Base-by-base conservation (phyloP, 2,329 filamentous ascomycete genomes). In the Didymella keratinophila region DNA sequence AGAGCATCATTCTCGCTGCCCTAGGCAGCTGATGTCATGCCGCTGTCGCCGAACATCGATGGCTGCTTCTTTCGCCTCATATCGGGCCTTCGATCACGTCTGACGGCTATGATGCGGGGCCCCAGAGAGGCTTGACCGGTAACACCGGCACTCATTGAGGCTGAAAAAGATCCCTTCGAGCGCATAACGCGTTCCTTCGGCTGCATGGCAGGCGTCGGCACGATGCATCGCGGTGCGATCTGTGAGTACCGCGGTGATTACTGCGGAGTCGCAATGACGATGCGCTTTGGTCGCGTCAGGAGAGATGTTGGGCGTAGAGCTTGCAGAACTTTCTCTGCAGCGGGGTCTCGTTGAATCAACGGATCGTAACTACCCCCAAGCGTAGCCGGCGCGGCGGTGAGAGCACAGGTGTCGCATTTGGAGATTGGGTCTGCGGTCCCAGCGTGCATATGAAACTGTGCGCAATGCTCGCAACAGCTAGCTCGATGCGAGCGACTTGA, bases 71-170 rank as follows among this genome's bases (percentile, higher is more conserved):
- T 42, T 59, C 54, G 64, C 61, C 54, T 62, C 55, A 54, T 56
- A 50, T 66, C 64, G 67, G 60, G 52, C 63, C 58, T 63, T 66
- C 32, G 55, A 55, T 46, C 53, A 58, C 52, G 51, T 59, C 42
- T 62, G 60, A 53, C 47, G 56, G 52, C 27, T 46, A 20, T 34
- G 43, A 52, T 68, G 67, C 67, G 67, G 67, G 67, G 66, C 67
- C 66, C 67, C 67, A 64, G 62, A 67, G 58, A 64, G 67, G 61
- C 58, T 64, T 64, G 58, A 62, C 50, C 48, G 59, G 60, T 51
- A 39, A 53, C 49, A 36, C 37, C 37, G 34, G 39, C 46, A 39
- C 20, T 55, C 34, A 25, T 20, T 52, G 52, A 59, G 55, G 47
- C 55, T 60, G 61, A 56, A 46, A 61, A 46, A 58, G 51, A 52